Percentiles rank a stretch among this genome's conserved stretches.
Conservation (phyloP, 2,329 filamentous ascomycete species). For the Hypoxylon sp. region DNA sequence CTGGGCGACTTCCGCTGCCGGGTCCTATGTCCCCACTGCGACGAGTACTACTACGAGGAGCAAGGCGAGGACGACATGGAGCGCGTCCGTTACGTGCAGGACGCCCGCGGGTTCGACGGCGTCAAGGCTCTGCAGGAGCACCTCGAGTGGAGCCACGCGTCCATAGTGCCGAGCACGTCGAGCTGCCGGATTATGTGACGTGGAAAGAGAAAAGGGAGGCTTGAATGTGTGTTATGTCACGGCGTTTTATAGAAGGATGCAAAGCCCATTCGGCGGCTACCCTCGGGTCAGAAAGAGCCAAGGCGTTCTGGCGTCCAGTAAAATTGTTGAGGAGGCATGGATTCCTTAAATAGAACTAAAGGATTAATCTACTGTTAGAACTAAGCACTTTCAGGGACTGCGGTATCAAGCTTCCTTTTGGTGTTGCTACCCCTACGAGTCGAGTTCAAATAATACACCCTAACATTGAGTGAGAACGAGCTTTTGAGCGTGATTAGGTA, state of each 20-base stretch:
- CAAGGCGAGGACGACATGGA: constrained; percentile 66
- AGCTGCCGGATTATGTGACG: constrained; percentile 64
- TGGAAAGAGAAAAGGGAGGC: constrained; percentile 2
- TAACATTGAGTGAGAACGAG: constrained; percentile 11
- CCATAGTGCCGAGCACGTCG: constrained; percentile 53
- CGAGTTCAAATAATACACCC: constrained; percentile 17
- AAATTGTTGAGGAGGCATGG: neutral
- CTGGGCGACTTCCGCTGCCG: constrained; percentile 65
- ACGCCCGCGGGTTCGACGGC: constrained; percentile 63
- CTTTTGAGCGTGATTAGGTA: constrained; percentile 10
- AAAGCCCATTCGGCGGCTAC: constrained; percentile 6
- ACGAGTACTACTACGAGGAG: constrained; percentile 63
- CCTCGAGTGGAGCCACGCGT: constrained; percentile 67
- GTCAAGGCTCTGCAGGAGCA: constrained; percentile 65
- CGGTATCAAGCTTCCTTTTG: neutral
- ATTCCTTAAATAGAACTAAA: constrained; percentile 1
- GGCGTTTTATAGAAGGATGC: constrained; percentile 25
- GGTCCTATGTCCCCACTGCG: constrained; percentile 68
- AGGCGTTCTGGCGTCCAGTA: constrained; percentile 32
- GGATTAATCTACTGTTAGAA: constrained; percentile 15
- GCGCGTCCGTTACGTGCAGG: constrained; percentile 59
- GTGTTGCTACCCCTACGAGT: constrained; percentile 2
- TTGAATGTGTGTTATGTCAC: neutral
- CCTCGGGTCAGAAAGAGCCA: constrained; percentile 29
- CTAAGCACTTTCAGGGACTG: constrained; percentile 1